A percentile compares a stretch with the other conserved stretches of the same genome.
Evolutionary conservation across 495 filamentous ascomycete species (phyloP).

Genomic region (Cercophora sp.): DNA sequence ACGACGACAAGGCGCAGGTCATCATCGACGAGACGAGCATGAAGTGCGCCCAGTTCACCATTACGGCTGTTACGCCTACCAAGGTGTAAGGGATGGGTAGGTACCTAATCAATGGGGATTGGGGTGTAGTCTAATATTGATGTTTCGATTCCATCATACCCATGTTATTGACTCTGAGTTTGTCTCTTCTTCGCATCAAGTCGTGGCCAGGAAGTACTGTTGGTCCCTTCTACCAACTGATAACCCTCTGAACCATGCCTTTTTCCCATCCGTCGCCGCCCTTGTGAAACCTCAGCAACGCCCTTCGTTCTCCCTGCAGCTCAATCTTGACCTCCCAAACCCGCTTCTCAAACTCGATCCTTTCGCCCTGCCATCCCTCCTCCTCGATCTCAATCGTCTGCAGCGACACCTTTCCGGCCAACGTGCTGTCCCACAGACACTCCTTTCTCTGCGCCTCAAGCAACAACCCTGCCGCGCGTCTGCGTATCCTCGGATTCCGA

Average conservation of each 20-base stretch:
- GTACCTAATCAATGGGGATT: too few relatives aligned
- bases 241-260: too few relatives aligned
- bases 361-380: background rate
- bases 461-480: constrained; percentile 10
- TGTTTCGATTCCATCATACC: too few relatives aligned
- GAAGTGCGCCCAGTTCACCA: constrained; percentile 23
- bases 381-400: constrained; percentile 12
- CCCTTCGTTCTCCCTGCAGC: constrained; percentile 9
- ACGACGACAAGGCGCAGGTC: constrained; percentile 24
- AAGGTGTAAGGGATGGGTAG: constrained; percentile 21
- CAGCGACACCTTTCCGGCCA: constrained; percentile 3
- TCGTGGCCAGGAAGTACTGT: too few relatives aligned
- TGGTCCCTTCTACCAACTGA: too few relatives aligned
- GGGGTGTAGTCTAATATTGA: too few relatives aligned
- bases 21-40: constrained; percentile 17
- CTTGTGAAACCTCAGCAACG: constrained; percentile 3
- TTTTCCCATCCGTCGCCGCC: background rate
- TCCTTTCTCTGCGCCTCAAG: background rate
- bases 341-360: background rate
- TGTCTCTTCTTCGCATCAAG: too few relatives aligned
- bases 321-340: constrained; percentile 18
- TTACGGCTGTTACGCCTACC: constrained; percentile 25
- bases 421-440: constrained; percentile 13
- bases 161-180: too few relatives aligned
- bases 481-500: constrained; percentile 8